These are phyloP conservation scores for Glycine tomentella DNA, from an alignment of 306 rosid species.

Conservation along the genomic window DNA sequence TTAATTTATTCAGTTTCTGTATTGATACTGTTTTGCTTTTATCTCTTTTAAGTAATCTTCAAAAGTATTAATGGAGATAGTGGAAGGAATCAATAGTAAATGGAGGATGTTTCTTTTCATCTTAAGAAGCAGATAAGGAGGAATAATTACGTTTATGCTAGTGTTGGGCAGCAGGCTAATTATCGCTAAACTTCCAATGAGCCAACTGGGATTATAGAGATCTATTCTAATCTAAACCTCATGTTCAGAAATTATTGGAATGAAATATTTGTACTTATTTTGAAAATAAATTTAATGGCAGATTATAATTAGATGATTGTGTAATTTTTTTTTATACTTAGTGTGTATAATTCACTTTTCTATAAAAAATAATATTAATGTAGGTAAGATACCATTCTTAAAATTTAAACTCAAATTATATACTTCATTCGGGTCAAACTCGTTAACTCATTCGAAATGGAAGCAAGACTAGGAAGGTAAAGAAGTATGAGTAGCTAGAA, in stretches of 20 bases:
- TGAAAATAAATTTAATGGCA: no score
- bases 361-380: not conserved
- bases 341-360: no score
- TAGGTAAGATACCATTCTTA: no score
- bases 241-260: not conserved
- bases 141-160: not conserved
- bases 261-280: not conserved
- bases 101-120: not conserved
- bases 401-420: no score
- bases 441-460: no score
- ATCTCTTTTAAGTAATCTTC: not conserved
- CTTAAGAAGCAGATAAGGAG: not conserved
- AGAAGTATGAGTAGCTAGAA: not conserved
- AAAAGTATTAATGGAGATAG: not conserved
- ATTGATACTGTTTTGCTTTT: not conserved
- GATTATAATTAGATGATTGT: no score
- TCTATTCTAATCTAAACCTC: not conserved
- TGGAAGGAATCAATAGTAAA: not conserved
- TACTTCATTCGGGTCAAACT: not conserved
- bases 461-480: not conserved
- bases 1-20: not conserved
- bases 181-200: no score
- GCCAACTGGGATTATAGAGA: not conserved
- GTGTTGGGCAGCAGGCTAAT: no score
- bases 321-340: no score